phyloP scores from a whole-genome alignment of 2,329 filamentous ascomycete species.

The Xylaria arbuscula region DNA sequence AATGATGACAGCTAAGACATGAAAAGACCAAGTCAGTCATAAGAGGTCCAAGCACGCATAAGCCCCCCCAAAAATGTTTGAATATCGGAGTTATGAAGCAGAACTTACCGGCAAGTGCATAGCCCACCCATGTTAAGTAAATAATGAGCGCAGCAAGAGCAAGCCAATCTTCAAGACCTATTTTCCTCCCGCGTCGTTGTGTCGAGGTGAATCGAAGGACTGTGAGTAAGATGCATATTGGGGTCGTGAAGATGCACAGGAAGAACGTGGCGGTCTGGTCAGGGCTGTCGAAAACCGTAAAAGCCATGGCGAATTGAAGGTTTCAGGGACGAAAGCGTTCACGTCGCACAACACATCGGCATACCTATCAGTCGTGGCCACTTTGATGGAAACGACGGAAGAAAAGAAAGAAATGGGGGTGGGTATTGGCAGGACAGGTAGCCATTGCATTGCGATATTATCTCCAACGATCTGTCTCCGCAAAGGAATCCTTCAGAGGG shows the following conservation, averaged over 20 bases:
- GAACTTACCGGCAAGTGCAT: not conserved
- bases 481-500: constrained; percentile 3
- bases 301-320: not conserved
- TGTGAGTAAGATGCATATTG: constrained; percentile 2
- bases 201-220: constrained; percentile 1
- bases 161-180: constrained; percentile 4
- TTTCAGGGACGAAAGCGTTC: not conserved
- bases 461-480: not conserved
- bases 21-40: not conserved
- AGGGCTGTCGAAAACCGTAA: not conserved
- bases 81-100: not conserved
- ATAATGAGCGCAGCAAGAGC: not conserved
- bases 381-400: not conserved
- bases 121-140: not conserved
- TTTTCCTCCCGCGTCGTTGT: constrained; percentile 1
- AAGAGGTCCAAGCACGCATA: not conserved
- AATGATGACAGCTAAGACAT: not conserved
- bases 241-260: not conserved
- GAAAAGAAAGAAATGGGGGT: not conserved
- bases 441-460: not conserved
- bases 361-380: not conserved
- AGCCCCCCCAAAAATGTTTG: not conserved
- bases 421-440: not conserved
- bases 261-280: constrained; percentile 1
- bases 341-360: not conserved